These are phyloP conservation scores for Suhomyces chickasaworum DNA, from an alignment of 1,139 yeast species.

Conservation along the genomic window DNA sequence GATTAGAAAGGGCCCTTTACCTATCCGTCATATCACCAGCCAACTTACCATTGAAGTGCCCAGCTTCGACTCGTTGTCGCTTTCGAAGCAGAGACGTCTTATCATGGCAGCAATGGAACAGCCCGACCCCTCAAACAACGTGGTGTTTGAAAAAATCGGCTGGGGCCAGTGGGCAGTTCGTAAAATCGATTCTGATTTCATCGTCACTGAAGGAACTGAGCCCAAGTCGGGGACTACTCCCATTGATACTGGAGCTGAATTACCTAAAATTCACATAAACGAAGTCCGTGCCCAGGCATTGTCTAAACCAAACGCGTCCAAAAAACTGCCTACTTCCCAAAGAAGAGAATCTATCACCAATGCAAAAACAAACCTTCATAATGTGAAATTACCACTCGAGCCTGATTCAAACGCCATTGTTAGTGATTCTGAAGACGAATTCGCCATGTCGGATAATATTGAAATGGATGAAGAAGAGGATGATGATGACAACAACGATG, in stretches of 20 bases:
- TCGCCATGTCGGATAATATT: slow-evolving; percentile 16
- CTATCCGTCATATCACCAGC: slow-evolving; percentile 85
- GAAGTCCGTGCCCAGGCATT: slow-evolving; percentile 44
- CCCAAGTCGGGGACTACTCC: slow-evolving; percentile 22
- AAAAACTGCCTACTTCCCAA: slow-evolving; percentile 27
- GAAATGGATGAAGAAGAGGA: slow-evolving; percentile 23
- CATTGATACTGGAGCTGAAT: slow-evolving; percentile 5
- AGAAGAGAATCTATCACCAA: slow-evolving; percentile 62
- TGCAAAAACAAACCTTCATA: slow-evolving; percentile 47
- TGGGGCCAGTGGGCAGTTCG: slow-evolving; percentile 98
- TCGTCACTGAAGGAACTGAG: slow-evolving; percentile 49
- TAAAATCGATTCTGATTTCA: slow-evolving; percentile 51
- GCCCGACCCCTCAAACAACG: slow-evolving; percentile 56
- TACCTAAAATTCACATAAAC: slow-evolving; percentile 28
- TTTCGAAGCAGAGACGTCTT: slow-evolving; percentile 85
- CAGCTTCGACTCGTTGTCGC: slow-evolving; percentile 75
- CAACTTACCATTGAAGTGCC: slow-evolving; percentile 75
- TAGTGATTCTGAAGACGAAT: slow-evolving; percentile 49
- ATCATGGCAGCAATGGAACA: slow-evolving; percentile 87
- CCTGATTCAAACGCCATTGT: slow-evolving; percentile 31
- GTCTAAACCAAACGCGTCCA: slow-evolving; percentile 48
- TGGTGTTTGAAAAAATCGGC: slow-evolving; percentile 88
- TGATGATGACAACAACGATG: slow-evolving; percentile 27
- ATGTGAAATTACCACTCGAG: slow-evolving; percentile 47
- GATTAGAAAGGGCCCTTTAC: slow-evolving; percentile 78